Evolutionary conservation across 305 asterid species (phyloP).

Genomic region (Fraxinus baroniana): DNA sequence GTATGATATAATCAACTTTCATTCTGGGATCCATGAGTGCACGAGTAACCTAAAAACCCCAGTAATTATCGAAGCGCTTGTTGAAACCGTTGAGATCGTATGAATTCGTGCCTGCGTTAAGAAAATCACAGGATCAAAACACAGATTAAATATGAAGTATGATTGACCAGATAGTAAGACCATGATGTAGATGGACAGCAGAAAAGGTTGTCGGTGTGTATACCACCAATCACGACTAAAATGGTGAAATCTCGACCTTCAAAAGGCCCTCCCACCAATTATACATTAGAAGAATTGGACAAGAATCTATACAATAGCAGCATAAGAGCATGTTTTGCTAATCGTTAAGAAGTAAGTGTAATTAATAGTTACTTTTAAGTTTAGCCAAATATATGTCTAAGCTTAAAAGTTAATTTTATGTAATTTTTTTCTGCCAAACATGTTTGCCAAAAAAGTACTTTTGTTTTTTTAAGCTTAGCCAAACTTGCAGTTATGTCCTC

Average conservation of each 20-base stretch:
- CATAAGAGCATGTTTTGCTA: slow-evolving; percentile 1
- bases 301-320: background rate
- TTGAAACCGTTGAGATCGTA: background rate
- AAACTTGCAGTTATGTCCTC: background rate
- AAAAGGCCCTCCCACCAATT: background rate
- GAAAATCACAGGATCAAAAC: background rate
- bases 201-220: background rate
- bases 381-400: background rate
- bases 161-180: background rate
- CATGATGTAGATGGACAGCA: background rate
- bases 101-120: background rate
- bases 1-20: background rate
- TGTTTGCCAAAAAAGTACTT: background rate
- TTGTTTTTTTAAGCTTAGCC: background rate
- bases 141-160: background rate
- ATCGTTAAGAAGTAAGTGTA: background rate
- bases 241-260: background rate
- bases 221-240: background rate
- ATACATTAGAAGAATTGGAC: background rate
- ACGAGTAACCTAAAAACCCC: background rate
- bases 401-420: background rate
- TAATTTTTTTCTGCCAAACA: background rate
- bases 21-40: background rate
- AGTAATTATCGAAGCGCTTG: background rate
- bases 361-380: background rate